Conservation (phyloP, 2,329 filamentous ascomycete genomes). For the Ascochyta viciae-villosae region DNA sequence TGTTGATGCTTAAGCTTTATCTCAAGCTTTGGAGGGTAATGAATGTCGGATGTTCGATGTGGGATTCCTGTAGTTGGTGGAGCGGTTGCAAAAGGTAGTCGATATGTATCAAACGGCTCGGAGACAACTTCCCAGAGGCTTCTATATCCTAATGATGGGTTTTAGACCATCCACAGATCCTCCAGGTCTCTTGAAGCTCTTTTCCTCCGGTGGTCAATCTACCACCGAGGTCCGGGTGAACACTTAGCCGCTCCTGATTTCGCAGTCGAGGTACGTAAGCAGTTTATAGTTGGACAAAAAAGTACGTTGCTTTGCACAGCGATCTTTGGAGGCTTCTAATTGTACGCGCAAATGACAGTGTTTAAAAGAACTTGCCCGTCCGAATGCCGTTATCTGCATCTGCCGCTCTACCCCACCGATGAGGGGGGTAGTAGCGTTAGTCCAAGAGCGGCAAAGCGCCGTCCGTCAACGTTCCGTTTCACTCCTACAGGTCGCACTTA, state of each 20-base stretch:
- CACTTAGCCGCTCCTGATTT: constrained; percentile 14
- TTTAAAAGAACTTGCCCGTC: background rate
- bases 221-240: constrained; percentile 21
- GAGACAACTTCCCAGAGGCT: background rate
- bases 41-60: background rate
- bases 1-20: constrained; percentile 2
- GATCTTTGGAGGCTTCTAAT: background rate
- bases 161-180: background rate
- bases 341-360: background rate
- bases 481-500: no score
- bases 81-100: background rate
- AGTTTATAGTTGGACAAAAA: constrained; percentile 2
- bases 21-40: background rate
- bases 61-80: background rate
- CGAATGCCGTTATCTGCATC: background rate
- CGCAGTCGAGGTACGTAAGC: background rate
- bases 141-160: background rate
- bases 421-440: background rate
- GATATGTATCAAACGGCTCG: background rate
- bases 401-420: background rate
- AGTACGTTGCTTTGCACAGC: background rate
- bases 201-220: constrained; percentile 12
- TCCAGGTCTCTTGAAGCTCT: constrained; percentile 7
- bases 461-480: no score
- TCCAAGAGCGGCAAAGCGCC: no score